Evolutionary conservation across 495 filamentous ascomycete species (phyloP), one percentile per base, ranked within the genome.

Genomic region (Collariella sp.): DNA sequence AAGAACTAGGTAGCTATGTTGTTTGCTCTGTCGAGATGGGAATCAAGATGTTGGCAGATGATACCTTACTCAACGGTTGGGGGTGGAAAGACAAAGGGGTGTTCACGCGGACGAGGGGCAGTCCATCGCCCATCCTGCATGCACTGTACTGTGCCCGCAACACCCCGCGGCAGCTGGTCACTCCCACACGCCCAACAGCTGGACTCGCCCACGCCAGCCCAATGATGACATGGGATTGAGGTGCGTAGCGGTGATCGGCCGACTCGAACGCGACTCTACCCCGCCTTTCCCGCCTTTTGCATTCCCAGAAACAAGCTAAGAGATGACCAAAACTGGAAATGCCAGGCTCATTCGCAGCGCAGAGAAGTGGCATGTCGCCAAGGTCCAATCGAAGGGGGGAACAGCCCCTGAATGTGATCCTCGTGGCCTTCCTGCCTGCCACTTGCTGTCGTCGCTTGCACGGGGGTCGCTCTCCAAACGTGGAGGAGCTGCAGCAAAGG

Each of bases 151-250:
- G 31, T 12, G 6, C 5, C 31, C 6, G 5, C 12, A 34, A 13
- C 35, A 5, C 35, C 35, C 35, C 35, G 35, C 35, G 15, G 35
- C 11, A 34, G 35, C 15, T 12, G 5, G 35, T 38, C 35, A 38
- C 31, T 34, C n/a, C n/a, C n/a, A n/a, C n/a, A n/a, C n/a, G n/a
- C n/a, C n/a, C n/a, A n/a, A n/a, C n/a, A n/a, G n/a, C n/a, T n/a
- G n/a, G n/a, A n/a, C 35, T 13, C 5, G 11, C 11, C 35, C 35
- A 12, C 22, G 13, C 9, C 23, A 20, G 41, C 26, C 46, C 53
- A 55, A 45, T 38, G 46, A 57, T 57, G 55, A 52, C 55, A 57
- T 57, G 48, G 10, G 19, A 36, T 44, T 55, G 53, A 43, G 53
- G 20, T 42, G 18, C 29, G 53, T 19, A 38, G 45, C 38, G 53